phyloP scores from a whole-genome alignment of 2,329 filamentous ascomycete species.

The Endoconidiophora polonica region DNA sequence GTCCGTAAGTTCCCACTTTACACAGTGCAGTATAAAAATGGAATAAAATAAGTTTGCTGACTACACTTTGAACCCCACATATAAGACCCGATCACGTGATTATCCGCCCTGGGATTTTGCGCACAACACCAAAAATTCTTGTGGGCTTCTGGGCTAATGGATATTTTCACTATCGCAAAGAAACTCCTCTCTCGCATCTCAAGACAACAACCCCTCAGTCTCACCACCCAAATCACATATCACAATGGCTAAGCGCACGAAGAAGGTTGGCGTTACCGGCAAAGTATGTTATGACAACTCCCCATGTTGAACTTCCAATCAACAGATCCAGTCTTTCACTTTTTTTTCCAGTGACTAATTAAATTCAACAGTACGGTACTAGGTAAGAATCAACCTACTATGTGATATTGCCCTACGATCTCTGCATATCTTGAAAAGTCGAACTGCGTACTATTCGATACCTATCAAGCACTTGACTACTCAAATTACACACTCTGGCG shows the following conservation, averaged over 20 bases:
- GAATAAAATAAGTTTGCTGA: conserved; percentile 1
- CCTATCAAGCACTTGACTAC: background rate
- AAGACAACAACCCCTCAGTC: conserved; percentile 14
- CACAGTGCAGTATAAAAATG: background rate
- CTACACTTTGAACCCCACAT: conserved; percentile 4
- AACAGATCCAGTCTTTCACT: conserved; percentile 1
- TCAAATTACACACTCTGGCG: background rate
- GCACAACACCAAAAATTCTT: conserved; percentile 13
- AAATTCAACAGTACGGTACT: conserved; percentile 64
- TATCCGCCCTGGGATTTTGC: conserved; percentile 9
- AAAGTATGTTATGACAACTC: conserved; percentile 21
- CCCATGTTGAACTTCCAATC: background rate
- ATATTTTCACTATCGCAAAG: conserved; percentile 12
- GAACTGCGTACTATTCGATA: no score
- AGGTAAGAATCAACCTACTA: conserved; percentile 42
- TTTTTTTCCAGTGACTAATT: background rate
- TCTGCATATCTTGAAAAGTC: no score
- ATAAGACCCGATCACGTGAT: conserved; percentile 12
- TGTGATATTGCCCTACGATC: no score
- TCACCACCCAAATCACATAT: conserved; percentile 21
- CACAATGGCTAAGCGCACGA: conserved; percentile 91
- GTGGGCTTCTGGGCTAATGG: conserved; percentile 10
- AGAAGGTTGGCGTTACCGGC: conserved; percentile 91
- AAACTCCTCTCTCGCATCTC: conserved; percentile 13
- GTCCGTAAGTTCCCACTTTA: background rate